Conservation (phyloP, 768 basidiomycete genomes). For the Tylopilus intermedius region DNA sequence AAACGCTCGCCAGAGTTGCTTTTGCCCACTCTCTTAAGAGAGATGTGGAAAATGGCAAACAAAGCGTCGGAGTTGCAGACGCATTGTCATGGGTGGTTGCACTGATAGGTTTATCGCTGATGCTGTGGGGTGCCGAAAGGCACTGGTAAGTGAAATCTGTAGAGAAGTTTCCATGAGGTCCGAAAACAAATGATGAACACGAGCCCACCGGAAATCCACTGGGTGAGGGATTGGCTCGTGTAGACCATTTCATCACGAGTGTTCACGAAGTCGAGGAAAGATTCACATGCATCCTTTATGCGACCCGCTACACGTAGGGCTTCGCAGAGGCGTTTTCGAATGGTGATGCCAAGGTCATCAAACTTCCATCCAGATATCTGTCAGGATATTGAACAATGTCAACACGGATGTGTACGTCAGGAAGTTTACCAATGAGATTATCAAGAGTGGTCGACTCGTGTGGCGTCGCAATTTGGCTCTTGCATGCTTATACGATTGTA, state of each 20-base stretch:
- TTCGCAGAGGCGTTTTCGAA: not conserved
- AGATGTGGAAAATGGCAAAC: not conserved
- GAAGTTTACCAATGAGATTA: not conserved
- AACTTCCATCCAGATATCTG: conserved; percentile 1
- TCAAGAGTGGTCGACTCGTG: not conserved
- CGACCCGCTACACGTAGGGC: not conserved
- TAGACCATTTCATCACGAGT: not conserved
- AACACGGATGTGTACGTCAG: no score
- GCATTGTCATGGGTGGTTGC: not conserved
- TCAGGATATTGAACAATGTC: no score
- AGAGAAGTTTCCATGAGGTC: not conserved
- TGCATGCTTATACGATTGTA: not conserved
- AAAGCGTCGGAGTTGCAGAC: not conserved
- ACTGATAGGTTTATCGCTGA: not conserved
- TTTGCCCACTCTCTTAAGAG: not conserved
- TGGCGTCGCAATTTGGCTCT: not conserved
- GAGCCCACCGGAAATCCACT: not conserved
- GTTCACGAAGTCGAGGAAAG: not conserved
- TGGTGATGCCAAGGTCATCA: not conserved
- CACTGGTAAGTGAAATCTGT: not conserved
- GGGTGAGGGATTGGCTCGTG: no score
- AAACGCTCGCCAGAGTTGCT: not conserved
- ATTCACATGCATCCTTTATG: not conserved
- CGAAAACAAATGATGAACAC: not conserved
- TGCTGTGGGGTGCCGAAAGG: not conserved